Conservation (phyloP, 805 yeast genomes). For the Nakazawaea holstii region DNA sequence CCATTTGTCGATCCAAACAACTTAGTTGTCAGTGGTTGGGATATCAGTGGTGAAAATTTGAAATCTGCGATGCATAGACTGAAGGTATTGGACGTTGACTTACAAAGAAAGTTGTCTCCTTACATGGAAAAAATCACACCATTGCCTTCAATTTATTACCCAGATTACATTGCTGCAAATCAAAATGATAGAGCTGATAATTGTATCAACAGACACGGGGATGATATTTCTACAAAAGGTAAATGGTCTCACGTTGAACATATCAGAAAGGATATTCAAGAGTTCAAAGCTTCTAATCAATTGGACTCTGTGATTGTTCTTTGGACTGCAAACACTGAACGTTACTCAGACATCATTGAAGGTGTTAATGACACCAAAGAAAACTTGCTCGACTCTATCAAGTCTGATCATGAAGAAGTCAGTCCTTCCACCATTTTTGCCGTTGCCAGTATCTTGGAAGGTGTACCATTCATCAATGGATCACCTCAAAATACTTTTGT, state of each 20-base stretch:
- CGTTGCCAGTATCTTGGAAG: constrained; percentile 85
- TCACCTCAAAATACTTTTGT: constrained; percentile 98
- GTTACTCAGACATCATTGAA: constrained; percentile 69
- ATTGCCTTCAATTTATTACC: constrained; percentile 84
- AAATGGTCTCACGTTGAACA: constrained; percentile 90
- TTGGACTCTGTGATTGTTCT: constrained; percentile 85
- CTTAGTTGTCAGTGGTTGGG: constrained; percentile 92
- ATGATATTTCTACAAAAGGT: constrained; percentile 45
- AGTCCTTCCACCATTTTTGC: constrained; percentile 95
- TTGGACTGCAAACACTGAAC: constrained; percentile 98
- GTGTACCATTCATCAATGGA: constrained; percentile 88
- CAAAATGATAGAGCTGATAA: constrained; percentile 91
- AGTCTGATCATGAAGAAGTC: constrained; percentile 74
- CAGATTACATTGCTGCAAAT: constrained; percentile 94
- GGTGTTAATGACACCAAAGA: constrained; percentile 90
- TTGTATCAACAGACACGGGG: constrained; percentile 55
- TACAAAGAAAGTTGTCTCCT: constrained; percentile 70
- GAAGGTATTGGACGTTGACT: constrained; percentile 77
- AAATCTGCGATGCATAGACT: constrained; percentile 80
- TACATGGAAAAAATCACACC: constrained; percentile 62
- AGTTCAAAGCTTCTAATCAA: constrained; percentile 64
- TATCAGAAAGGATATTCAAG: constrained; percentile 76
- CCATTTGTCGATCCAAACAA: constrained; percentile 91
- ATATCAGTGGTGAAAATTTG: constrained; percentile 68
- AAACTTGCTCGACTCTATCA: constrained; percentile 67